Conservation (phyloP, 805 yeast genomes). For the Candida germanica region DNA sequence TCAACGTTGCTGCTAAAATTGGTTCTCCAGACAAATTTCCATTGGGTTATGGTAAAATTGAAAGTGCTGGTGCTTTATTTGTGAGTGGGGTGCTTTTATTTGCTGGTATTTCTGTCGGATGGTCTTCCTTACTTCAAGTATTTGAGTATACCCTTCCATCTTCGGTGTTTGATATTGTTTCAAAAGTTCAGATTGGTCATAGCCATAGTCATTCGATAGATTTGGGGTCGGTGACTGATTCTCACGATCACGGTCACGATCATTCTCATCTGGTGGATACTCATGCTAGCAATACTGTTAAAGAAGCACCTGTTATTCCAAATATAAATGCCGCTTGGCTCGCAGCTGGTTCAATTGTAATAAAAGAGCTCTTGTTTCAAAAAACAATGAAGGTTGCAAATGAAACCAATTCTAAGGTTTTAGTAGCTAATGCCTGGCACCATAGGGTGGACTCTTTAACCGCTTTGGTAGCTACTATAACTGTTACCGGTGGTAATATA, state of each 20-base stretch:
- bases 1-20: constrained; percentile 61
- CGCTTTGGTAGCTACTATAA: constrained; percentile 82
- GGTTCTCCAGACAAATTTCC: constrained; percentile 68
- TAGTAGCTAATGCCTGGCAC: constrained; percentile 98
- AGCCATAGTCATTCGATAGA: constrained; percentile 47
- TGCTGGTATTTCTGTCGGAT: constrained; percentile 91
- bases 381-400: constrained; percentile 81
- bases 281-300: background rate
- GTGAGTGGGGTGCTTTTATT: constrained; percentile 79
- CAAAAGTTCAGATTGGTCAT: constrained; percentile 47
- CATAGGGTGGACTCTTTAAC: constrained; percentile 94
- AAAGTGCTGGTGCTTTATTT: constrained; percentile 85
- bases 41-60: constrained; percentile 88
- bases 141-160: constrained; percentile 68
- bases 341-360: constrained; percentile 81
- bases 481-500: constrained; percentile 82
- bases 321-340: constrained; percentile 95
- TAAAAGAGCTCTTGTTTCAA: constrained; percentile 85
- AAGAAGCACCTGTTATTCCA: constrained; percentile 22
- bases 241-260: constrained; percentile 7
- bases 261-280: constrained; percentile 24
- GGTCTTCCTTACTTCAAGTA: constrained; percentile 70
- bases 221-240: constrained; percentile 13
- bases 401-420: constrained; percentile 77
- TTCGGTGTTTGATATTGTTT: constrained; percentile 51